Evolutionary conservation across 805 yeast species (phyloP).

Genomic region (Kregervanrija pseudodelftensis): DNA sequence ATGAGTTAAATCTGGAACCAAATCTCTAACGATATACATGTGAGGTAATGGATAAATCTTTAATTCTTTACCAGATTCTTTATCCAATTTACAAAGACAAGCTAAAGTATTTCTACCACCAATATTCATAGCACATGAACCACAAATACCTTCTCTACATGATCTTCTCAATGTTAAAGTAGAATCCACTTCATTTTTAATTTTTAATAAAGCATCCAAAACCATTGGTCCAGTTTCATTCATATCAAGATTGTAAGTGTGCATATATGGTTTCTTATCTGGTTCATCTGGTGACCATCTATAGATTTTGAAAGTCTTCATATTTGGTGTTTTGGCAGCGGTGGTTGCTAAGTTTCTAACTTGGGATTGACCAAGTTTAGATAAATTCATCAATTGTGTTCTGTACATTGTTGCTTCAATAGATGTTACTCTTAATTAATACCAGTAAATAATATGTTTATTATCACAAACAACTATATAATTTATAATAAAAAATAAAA

Average conservation of each 20-base stretch:
- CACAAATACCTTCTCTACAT: slow-evolving; percentile 99
- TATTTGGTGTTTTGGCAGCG: slow-evolving; percentile 36
- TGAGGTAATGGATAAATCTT: slow-evolving; percentile 97
- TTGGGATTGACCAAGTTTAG: not conserved
- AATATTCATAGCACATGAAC: slow-evolving; percentile 99
- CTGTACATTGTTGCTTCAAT: slow-evolving; percentile 5
- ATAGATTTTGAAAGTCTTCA: slow-evolving; percentile 86
- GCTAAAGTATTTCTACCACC: slow-evolving; percentile 97
- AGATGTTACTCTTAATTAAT: too few relatives aligned
- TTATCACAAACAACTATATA: too few relatives aligned
- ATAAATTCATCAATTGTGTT: slow-evolving; percentile 7
- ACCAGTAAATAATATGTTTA: too few relatives aligned
- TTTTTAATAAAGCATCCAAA: slow-evolving; percentile 86
- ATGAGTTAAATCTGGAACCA: slow-evolving; percentile 96
- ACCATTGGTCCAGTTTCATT: slow-evolving; percentile 97
- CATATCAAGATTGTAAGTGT: slow-evolving; percentile 77
- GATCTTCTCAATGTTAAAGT: slow-evolving; percentile 96
- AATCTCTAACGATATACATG: slow-evolving; percentile 94
- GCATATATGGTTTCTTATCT: slow-evolving; percentile 80
- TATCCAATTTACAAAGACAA: slow-evolving; percentile 89
- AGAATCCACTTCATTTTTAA: slow-evolving; percentile 94
- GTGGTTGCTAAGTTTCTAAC: slow-evolving; percentile 6
- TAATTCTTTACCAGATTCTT: slow-evolving; percentile 61
- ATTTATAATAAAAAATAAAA: too few relatives aligned
- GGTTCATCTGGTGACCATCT: slow-evolving; percentile 99